Base-by-base conservation (phyloP, 345 rosid genomes). In the Rhizophora apiculata region DNA sequence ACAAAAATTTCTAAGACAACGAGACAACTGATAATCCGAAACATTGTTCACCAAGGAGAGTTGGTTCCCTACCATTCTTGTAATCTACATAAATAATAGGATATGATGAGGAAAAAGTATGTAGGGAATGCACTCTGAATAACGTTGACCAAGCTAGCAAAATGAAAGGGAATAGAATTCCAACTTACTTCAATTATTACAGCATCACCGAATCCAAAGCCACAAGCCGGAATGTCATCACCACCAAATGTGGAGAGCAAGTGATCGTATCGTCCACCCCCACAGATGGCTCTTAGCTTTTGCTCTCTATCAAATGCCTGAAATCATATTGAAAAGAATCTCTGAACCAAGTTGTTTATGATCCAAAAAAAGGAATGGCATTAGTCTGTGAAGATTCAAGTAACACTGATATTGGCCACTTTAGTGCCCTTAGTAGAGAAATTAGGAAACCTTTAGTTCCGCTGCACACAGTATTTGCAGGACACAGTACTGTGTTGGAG, bases 171-270 rank as follows among this genome's bases (percentile, higher is more conserved):
- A 32, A 32, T 26, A 22, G 34, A 4, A 65, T 30, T 61, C 60
- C 72, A 30, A 76, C 88, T 82, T 88, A 91, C 98, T 82, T 94
- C 98, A 32, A 89, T 78, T 22, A 94, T 82, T 26, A 94, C 98
- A 65, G 98, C 98, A 81, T 94, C 96, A 4, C 98, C 97, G 60
- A 94, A 94, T 70, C 97, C 97, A 80, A 94, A 94, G 71, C 98
- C 98, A 80, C 98, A 94, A 53, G 97, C 98, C 39, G 98, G 97
- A 68, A 86, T 49, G 78, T 91, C 97, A 76, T 89, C 96, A 72
- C 96, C 96, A 27, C 98, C 98, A 82, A 83, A 94, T 8, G 97
- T 89, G 22, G 95, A 92, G 64, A 91, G 89, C 70, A 94, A 78
- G 53, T 76, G 81, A 76, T 94, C 97, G 64, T 94, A 91, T 71